These are phyloP conservation scores for Myxozyma melibiosi DNA, from an alignment of 805 yeast species.

Conservation along the genomic window DNA sequence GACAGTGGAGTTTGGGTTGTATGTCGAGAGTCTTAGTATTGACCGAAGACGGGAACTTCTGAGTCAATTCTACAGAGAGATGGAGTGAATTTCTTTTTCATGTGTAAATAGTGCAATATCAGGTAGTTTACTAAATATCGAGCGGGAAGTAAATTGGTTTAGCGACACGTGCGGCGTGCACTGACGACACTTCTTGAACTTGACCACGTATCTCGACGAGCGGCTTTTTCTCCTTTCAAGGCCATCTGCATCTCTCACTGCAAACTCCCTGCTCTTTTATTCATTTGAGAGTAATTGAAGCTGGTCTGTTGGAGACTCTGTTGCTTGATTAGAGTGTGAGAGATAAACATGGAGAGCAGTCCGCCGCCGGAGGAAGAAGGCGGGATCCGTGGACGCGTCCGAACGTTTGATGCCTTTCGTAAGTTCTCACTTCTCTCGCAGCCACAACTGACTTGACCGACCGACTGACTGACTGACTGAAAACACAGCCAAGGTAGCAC, in stretches of 20 bases:
- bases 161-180: background rate
- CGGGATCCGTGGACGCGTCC: constrained; percentile 6
- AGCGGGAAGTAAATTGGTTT: too few relatives aligned
- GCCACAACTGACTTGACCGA: background rate
- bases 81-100: background rate
- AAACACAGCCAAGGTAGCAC: constrained; percentile 61
- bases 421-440: constrained; percentile 6
- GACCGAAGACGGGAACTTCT: constrained; percentile 10
- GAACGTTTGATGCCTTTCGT: constrained; percentile 37
- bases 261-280: too few relatives aligned
- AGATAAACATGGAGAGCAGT: background rate
- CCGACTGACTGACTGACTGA: background rate
- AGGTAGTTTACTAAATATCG: too few relatives aligned
- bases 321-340: background rate
- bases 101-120: background rate
- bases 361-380: background rate
- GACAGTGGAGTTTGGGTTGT: constrained; percentile 23
- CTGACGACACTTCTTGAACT: background rate
- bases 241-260: too few relatives aligned
- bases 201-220: constrained; percentile 1
- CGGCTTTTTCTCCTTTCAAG: too few relatives aligned
- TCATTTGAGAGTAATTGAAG: too few relatives aligned
- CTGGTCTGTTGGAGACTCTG: too few relatives aligned
- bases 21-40: constrained; percentile 12
- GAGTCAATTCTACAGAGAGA: constrained; percentile 19